A percentile compares a stretch with the other conserved stretches of the same genome.
Conservation (phyloP, 2,329 filamentous ascomycete genomes). For the Beauveria varroae region DNA sequence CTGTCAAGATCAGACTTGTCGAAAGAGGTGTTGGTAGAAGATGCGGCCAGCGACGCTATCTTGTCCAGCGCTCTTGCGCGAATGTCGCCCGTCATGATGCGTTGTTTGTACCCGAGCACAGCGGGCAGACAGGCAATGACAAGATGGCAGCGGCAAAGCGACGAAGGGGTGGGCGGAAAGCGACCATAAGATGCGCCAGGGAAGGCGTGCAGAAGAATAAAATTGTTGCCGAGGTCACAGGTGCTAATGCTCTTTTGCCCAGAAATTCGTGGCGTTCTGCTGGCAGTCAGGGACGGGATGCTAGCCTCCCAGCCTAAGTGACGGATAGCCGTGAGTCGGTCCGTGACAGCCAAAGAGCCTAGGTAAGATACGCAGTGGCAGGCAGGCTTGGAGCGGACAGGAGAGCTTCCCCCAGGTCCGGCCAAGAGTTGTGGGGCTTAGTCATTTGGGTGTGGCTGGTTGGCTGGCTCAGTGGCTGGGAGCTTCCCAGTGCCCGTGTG, state of each 20-base stretch:
- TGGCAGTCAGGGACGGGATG: slow-evolving; percentile 1
- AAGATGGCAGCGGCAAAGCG: neutral
- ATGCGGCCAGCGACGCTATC: slow-evolving; percentile 55
- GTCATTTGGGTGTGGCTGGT: slow-evolving; percentile 2
- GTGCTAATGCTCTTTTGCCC: slow-evolving; percentile 1
- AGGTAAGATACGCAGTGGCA: too few relatives aligned
- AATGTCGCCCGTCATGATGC: slow-evolving; percentile 45
- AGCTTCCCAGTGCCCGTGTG: neutral
- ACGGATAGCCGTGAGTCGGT: neutral
- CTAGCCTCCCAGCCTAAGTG: neutral
- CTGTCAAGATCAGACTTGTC: slow-evolving; percentile 57
- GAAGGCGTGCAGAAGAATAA: slow-evolving; percentile 2
- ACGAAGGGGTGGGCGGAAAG: neutral
- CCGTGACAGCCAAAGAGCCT: neutral
- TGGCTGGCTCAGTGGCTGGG: neutral
- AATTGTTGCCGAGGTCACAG: slow-evolving; percentile 10
- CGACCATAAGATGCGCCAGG: neutral
- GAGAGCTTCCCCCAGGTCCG: slow-evolving; percentile 5
- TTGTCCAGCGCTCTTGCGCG: slow-evolving; percentile 57
- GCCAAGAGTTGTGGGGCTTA: slow-evolving; percentile 8
- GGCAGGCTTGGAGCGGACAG: neutral
- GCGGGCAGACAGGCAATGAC: neutral
- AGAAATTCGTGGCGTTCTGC: neutral
- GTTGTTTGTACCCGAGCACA: neutral
- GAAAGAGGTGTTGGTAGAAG: slow-evolving; percentile 44